A percentile compares a stretch with the other conserved stretches of the same genome.
phyloP scores from a whole-genome alignment of 2,329 filamentous ascomycete species.

The Fusarium sarcochroum region DNA sequence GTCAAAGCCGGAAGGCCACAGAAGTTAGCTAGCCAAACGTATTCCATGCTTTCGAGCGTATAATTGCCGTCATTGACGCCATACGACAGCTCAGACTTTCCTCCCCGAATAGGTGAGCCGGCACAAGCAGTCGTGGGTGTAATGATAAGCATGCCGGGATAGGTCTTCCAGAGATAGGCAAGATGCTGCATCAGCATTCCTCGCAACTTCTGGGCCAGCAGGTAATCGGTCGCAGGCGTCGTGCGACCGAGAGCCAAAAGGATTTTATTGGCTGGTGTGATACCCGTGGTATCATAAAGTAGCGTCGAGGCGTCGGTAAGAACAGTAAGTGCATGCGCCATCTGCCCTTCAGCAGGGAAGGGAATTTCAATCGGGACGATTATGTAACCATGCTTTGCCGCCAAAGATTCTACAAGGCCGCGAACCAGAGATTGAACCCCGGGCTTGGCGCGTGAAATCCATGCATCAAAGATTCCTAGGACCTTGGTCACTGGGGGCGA shows the following conservation, averaged over 20 bases:
- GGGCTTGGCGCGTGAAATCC: slow-evolving; percentile 67
- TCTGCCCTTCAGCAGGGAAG: slow-evolving; percentile 73
- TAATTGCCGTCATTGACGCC: slow-evolving; percentile 63
- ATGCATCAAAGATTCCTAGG: slow-evolving; percentile 75
- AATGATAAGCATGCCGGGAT: slow-evolving; percentile 79
- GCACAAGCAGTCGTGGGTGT: slow-evolving; percentile 74
- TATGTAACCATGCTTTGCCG: slow-evolving; percentile 64
- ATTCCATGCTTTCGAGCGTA: slow-evolving; percentile 64
- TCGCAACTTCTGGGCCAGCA: slow-evolving; percentile 79
- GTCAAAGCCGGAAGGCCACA: slow-evolving; percentile 63
- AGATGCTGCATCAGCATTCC: slow-evolving; percentile 79
- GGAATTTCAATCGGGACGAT: slow-evolving; percentile 71
- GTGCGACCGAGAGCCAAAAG: slow-evolving; percentile 74
- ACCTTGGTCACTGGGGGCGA: slow-evolving; percentile 57
- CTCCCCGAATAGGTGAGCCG: slow-evolving; percentile 59
- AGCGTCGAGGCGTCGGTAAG: slow-evolving; percentile 71
- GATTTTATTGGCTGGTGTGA: slow-evolving; percentile 75
- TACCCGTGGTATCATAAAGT: slow-evolving; percentile 61
- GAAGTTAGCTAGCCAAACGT: slow-evolving; percentile 66
- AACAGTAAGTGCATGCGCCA: slow-evolving; percentile 81
- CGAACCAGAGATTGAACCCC: slow-evolving; percentile 59
- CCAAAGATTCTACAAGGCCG: slow-evolving; percentile 66
- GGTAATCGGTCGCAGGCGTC: slow-evolving; percentile 75
- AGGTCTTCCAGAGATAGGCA: slow-evolving; percentile 71
- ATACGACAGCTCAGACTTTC: slow-evolving; percentile 53